phyloP scores from a whole-genome alignment of 805 yeast genomes.

The Saccharomyces jurei region DNA sequence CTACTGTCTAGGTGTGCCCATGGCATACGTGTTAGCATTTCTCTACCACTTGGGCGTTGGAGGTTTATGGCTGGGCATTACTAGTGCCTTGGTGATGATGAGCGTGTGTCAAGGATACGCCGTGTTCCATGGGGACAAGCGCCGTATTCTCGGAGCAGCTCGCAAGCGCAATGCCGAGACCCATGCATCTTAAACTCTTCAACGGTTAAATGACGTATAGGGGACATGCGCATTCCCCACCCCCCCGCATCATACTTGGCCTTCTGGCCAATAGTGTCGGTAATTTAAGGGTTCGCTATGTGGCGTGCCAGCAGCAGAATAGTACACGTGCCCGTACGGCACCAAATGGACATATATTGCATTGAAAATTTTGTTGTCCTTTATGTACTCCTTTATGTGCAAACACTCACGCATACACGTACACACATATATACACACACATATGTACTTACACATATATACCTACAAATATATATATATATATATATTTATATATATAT shows the following conservation, averaged over 20 bases:
- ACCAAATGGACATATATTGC: not conserved
- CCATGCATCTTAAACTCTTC: not conserved
- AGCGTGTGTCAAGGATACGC: constrained; percentile 30
- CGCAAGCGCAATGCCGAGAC: constrained; percentile 22
- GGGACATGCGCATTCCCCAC: not conserved
- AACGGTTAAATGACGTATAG: not conserved
- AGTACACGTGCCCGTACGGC: not conserved
- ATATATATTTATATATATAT: no score
- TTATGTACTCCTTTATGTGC: not conserved
- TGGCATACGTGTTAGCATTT: constrained; percentile 48
- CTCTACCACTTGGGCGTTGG: constrained; percentile 40
- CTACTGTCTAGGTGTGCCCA: constrained; percentile 53
- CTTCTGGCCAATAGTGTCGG: not conserved
- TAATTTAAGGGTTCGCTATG: not conserved
- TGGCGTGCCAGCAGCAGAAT: not conserved
- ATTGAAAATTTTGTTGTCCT: not conserved
- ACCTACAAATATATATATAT: not conserved
- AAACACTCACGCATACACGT: not conserved
- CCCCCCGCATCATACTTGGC: not conserved
- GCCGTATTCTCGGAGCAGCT: constrained; percentile 23
- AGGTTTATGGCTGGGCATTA: constrained; percentile 58
- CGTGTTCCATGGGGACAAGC: constrained; percentile 30
- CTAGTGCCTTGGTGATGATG: constrained; percentile 28
- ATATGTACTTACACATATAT: not conserved
- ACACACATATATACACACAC: not conserved